A percentile compares a stretch with the other conserved stretches of the same genome.
Conservation (phyloP, 768 basidiomycete species). For the Lentinula boryana region DNA sequence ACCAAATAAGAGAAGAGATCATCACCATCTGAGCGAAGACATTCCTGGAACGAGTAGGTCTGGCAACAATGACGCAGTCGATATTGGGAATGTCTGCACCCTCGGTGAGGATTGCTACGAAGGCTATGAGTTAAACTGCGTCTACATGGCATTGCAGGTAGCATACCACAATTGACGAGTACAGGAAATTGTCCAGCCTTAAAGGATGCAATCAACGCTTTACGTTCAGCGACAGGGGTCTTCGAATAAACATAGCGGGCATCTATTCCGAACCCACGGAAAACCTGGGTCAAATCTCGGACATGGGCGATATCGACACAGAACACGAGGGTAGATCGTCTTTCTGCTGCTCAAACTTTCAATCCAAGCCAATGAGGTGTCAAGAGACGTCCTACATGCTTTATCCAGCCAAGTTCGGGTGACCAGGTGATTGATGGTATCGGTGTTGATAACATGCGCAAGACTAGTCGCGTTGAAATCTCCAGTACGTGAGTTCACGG, state of each 20-base stretch:
- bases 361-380: not conserved
- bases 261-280: constrained; percentile 73
- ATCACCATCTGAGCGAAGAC: constrained; percentile 89
- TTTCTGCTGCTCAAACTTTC: constrained; percentile 32
- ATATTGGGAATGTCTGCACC: constrained; percentile 94
- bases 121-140: not conserved
- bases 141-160: not conserved
- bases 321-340: constrained; percentile 90
- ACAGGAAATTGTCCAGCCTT: constrained; percentile 74
- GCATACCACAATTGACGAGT: constrained; percentile 79
- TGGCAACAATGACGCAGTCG: constrained; percentile 83
- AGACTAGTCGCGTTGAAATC: constrained; percentile 81
- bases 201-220: constrained; percentile 60
- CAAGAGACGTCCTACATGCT: constrained; percentile 43
- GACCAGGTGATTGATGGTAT: constrained; percentile 68
- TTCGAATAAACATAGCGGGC: constrained; percentile 74
- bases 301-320: constrained; percentile 85
- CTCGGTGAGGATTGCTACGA: constrained; percentile 80
- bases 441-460: constrained; percentile 77
- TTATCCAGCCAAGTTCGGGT: constrained; percentile 84
- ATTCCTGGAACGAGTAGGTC: constrained; percentile 86
- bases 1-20: not conserved
- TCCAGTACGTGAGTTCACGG: constrained; percentile 59
- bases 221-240: constrained; percentile 61
- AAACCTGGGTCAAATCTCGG: constrained; percentile 61